Conservation (phyloP, 148 eudicot species). For the Vaccinium corymbosum region DNA sequence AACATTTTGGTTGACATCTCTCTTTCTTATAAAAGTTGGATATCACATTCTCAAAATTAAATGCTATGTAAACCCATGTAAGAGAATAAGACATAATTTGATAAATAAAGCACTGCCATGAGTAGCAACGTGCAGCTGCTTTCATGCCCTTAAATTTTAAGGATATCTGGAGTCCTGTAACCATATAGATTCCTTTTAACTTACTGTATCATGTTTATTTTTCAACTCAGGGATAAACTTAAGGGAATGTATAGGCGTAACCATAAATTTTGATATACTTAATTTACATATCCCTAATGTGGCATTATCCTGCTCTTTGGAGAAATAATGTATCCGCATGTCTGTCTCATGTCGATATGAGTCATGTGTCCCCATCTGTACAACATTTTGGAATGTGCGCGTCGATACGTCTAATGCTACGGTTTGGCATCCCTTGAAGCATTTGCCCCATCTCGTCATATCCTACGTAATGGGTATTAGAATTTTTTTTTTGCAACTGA, state of each 20-base stretch:
- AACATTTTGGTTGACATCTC: neutral
- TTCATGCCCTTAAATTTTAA: neutral
- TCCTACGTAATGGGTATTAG: neutral
- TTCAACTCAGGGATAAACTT: neutral
- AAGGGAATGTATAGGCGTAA: neutral
- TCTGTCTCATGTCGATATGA: neutral
- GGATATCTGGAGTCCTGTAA: neutral
- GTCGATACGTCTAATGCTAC: neutral
- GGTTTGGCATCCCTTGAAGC: neutral
- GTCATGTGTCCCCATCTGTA: neutral
- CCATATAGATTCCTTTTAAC: neutral
- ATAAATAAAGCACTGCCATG: neutral
- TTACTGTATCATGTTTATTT: neutral
- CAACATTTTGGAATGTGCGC: neutral
- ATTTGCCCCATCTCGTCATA: neutral
- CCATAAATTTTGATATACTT: neutral
- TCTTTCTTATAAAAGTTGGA: neutral
- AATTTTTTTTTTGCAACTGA: neutral
- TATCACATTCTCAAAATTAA: neutral
- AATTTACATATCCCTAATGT: neutral
- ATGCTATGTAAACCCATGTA: neutral
- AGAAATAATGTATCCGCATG: neutral
- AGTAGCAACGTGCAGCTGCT: neutral
- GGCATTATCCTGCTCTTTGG: neutral
- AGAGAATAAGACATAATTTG: neutral